Conservation (phyloP, 176 grass and related monocot genomes). For the Cocos nucifera region DNA sequence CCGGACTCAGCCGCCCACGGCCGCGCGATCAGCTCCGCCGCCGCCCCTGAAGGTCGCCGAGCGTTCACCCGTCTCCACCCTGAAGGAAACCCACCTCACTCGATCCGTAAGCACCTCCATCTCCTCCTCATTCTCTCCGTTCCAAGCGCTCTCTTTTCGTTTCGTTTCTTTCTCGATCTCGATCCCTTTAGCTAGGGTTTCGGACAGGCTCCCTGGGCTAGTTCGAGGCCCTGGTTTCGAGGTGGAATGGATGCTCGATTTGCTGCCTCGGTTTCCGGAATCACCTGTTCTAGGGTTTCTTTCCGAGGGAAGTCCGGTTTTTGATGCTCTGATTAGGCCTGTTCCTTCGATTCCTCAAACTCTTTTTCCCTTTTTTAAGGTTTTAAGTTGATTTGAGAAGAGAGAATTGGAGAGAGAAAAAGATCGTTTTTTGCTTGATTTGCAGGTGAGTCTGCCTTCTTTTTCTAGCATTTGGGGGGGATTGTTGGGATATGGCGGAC, state of each 20-base stretch:
- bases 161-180: neutral
- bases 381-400: neutral
- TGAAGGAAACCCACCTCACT: neutral
- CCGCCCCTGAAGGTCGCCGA: neutral
- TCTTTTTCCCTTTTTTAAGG: neutral
- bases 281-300: too few relatives aligned
- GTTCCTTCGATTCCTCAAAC: neutral
- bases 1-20: neutral
- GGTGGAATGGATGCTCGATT: too few relatives aligned
- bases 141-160: neutral
- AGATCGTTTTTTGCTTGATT: neutral
- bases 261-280: too few relatives aligned
- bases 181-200: conserved; percentile 1
- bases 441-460: conserved; percentile 1
- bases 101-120: conserved; percentile 4
- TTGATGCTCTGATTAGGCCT: too few relatives aligned
- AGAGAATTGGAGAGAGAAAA: neutral
- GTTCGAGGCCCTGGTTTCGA: neutral
- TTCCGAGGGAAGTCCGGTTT: too few relatives aligned
- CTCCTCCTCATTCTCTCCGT: neutral
- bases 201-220: conserved; percentile 2
- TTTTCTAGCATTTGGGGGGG: neutral
- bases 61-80: too few relatives aligned
- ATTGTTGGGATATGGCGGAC: conserved; percentile 16
- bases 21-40: neutral